Evolutionary conservation across 2,329 filamentous ascomycete species (phyloP).

Genomic region (Fusarium transvaalense): DNA sequence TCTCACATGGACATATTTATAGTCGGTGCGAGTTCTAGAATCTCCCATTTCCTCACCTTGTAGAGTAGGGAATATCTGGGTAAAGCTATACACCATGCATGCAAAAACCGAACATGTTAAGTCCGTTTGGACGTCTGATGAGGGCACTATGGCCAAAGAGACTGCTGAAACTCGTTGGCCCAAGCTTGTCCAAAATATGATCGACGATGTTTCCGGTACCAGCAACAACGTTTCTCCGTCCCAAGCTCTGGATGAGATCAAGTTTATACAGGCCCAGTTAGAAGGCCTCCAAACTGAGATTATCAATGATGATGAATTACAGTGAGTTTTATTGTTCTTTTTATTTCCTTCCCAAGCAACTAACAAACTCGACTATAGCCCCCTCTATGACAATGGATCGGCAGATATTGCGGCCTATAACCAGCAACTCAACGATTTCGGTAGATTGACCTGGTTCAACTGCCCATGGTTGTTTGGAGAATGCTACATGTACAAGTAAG

Average conservation of each 20-base stretch:
- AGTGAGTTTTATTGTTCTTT: background rate
- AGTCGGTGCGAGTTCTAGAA: background rate
- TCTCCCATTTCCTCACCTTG: background rate
- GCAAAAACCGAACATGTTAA: background rate
- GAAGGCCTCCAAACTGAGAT: background rate
- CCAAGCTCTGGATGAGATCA: background rate
- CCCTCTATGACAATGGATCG: background rate
- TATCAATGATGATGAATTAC: background rate
- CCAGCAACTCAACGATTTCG: background rate
- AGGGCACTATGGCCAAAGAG: slow-evolving; percentile 9
- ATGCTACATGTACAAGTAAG: slow-evolving; percentile 15
- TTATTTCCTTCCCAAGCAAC: background rate
- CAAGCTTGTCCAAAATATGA: slow-evolving; percentile 8
- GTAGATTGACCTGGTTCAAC: background rate
- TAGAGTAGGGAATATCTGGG: background rate
- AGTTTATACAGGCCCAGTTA: background rate
- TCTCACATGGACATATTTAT: background rate
- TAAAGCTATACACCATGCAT: background rate
- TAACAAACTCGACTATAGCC: background rate
- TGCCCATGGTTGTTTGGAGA: slow-evolving; percentile 22
- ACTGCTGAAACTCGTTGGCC: slow-evolving; percentile 15
- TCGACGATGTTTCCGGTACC: slow-evolving; percentile 1
- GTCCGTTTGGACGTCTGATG: slow-evolving; percentile 14
- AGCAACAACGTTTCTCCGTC: background rate
- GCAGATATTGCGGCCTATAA: slow-evolving; percentile 1